A percentile compares a stretch with the other conserved stretches of the same genome.
phyloP scores from a whole-genome alignment of 768 basidiomycete species.

The Cyclocybe aegerita region DNA sequence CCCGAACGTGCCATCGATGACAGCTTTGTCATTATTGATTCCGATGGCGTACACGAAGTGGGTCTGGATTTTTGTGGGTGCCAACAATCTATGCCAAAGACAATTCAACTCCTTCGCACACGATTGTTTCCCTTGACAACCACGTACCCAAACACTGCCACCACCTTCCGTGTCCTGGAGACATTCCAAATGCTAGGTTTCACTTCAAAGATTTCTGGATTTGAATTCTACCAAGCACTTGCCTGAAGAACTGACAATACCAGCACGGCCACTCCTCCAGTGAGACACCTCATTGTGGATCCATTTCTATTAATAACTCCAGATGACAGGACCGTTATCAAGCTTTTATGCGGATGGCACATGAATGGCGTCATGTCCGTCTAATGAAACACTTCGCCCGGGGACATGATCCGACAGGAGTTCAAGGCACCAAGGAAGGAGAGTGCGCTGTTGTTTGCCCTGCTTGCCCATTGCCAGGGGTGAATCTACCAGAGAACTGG shows the following conservation, averaged over 20 bases:
- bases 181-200: slow-evolving; percentile 30
- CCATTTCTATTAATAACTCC: no score
- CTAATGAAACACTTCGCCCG: slow-evolving; percentile 23
- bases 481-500: slow-evolving; percentile 26
- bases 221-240: slow-evolving; percentile 29
- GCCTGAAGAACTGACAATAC: slow-evolving; percentile 28
- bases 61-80: slow-evolving; percentile 30
- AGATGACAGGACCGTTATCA: slow-evolving; percentile 28
- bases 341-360: slow-evolving; percentile 19
- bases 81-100: neutral
- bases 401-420: slow-evolving; percentile 19
- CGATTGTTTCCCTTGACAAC: slow-evolving; percentile 29
- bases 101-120: slow-evolving; percentile 29
- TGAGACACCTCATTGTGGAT: no score
- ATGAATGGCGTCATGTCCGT: slow-evolving; percentile 21
- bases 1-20: slow-evolving; percentile 10
- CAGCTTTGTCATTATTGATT: slow-evolving; percentile 23
- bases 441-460: slow-evolving; percentile 28
- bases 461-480: slow-evolving; percentile 27
- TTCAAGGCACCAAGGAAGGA: slow-evolving; percentile 16
- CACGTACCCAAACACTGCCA: slow-evolving; percentile 23
- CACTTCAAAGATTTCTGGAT: slow-evolving; percentile 29
- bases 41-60: slow-evolving; percentile 23
- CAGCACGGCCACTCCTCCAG: slow-evolving; percentile 12
- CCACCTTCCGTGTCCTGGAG: slow-evolving; percentile 27